phyloP scores from a whole-genome alignment of 2,329 filamentous ascomycete genomes.

The Fusarium incarnatum region DNA sequence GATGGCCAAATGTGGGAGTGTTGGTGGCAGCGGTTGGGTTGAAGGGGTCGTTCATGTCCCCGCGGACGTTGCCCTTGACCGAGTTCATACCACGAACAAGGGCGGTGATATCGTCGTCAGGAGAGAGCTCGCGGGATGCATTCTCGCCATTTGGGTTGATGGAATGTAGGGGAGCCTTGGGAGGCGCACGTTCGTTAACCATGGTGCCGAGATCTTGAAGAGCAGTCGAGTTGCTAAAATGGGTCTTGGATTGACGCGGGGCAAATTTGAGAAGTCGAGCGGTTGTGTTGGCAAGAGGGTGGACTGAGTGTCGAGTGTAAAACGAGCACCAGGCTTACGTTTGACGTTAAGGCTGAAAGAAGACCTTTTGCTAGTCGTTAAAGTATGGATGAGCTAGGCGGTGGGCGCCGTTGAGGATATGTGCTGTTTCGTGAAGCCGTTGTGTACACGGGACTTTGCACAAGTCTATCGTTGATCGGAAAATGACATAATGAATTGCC shows the following conservation, averaged over 20 bases:
- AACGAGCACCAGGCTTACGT: constrained; percentile 32
- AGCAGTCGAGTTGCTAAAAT: constrained; percentile 18
- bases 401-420: constrained; percentile 18
- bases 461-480: constrained; percentile 21
- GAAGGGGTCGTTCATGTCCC: constrained; percentile 25
- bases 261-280: constrained; percentile 34
- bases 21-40: constrained; percentile 24
- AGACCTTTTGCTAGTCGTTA: constrained; percentile 9
- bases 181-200: constrained; percentile 62
- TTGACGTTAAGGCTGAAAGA: background rate
- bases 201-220: constrained; percentile 50
- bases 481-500: constrained; percentile 46
- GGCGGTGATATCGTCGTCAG: constrained; percentile 52
- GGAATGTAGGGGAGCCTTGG: constrained; percentile 58
- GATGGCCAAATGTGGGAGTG: constrained; percentile 53
- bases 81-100: constrained; percentile 49
- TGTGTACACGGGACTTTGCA: constrained; percentile 31
- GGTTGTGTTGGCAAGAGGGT: constrained; percentile 32
- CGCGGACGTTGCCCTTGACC: constrained; percentile 42
- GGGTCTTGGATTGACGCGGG: constrained; percentile 20
- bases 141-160: constrained; percentile 49
- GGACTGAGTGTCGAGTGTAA: constrained; percentile 40
- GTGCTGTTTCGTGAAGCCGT: constrained; percentile 33
- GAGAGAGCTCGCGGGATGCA: constrained; percentile 44
- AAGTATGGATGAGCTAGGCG: constrained; percentile 23